These are phyloP conservation scores for Alternaria sp. DNA, from an alignment of 2,329 filamentous ascomycete species.

Conservation along the genomic window DNA sequence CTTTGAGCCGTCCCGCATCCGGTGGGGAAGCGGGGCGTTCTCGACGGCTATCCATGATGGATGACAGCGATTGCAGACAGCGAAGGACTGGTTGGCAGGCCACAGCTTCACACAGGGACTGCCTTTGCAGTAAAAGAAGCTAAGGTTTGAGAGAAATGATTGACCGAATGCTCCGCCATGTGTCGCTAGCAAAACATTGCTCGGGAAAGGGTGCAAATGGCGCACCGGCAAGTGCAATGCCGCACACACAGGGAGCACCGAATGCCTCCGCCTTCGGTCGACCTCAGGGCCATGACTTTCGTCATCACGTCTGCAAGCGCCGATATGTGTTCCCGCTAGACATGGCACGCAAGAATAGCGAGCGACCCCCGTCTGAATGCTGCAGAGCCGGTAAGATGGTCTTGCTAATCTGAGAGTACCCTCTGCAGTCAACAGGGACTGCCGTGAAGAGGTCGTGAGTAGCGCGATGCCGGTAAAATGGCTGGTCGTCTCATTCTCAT, in stretches of 20 bases:
- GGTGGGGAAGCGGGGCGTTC: slow-evolving; percentile 11
- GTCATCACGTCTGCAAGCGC: slow-evolving; percentile 14
- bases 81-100: slow-evolving; percentile 6
- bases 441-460: slow-evolving; percentile 10
- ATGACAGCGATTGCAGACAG: neutral
- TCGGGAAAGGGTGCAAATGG: slow-evolving; percentile 17
- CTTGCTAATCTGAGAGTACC: slow-evolving; percentile 25
- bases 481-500: slow-evolving; percentile 16
- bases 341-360: slow-evolving; percentile 26
- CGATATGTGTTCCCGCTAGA: slow-evolving; percentile 9
- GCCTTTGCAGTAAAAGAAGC: slow-evolving; percentile 2
- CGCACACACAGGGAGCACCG: slow-evolving; percentile 17
- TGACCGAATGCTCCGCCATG: slow-evolving; percentile 16
- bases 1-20: slow-evolving; percentile 7
- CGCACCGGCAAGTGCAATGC: slow-evolving; percentile 18
- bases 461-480: slow-evolving; percentile 20
- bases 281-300: neutral
- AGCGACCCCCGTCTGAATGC: slow-evolving; percentile 12
- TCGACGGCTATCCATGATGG: slow-evolving; percentile 4
- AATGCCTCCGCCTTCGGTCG: neutral
- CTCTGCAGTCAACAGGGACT: slow-evolving; percentile 24
- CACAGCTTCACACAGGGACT: slow-evolving; percentile 11
- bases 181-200: slow-evolving; percentile 25
- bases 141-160: slow-evolving; percentile 8
- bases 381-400: slow-evolving; percentile 23